These are phyloP conservation scores for Closterium sp. DNA, from an alignment of 139 green algal species.

Conservation along the genomic window DNA sequence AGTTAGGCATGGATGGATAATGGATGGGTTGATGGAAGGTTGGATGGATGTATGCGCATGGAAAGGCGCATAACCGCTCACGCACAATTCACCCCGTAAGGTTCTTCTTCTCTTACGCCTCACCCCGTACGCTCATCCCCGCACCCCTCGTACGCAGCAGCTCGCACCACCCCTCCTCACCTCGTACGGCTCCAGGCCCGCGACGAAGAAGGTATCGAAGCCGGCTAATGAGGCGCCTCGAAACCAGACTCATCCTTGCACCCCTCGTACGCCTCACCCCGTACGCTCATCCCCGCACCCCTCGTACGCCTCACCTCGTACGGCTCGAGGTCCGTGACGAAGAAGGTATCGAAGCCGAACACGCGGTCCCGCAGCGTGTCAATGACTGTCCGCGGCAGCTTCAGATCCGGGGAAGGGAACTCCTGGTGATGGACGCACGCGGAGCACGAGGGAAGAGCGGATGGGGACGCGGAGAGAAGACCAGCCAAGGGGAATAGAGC, in stretches of 20 bases:
- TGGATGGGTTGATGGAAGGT: not conserved
- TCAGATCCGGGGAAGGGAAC: constrained; percentile 18
- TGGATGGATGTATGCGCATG: too few relatives aligned
- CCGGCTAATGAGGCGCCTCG: too few relatives aligned
- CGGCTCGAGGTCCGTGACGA: constrained; percentile 65
- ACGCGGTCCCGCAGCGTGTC: constrained; percentile 69
- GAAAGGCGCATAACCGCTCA: not conserved
- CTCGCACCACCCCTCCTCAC: not conserved
- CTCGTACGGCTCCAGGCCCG: not conserved
- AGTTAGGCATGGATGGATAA: not conserved
- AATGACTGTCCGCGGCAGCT: constrained; percentile 69
- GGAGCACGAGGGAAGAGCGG: too few relatives aligned
- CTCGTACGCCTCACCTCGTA: constrained; percentile 11
- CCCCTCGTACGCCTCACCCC: not conserved
- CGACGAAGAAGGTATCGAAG: not conserved
- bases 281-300: not conserved
- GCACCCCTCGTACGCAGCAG: not conserved
- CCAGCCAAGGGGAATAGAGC: too few relatives aligned
- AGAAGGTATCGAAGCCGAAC: constrained; percentile 87
- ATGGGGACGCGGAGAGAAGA: too few relatives aligned
- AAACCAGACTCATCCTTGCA: too few relatives aligned
- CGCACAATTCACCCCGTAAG: not conserved
- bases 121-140: not conserved
- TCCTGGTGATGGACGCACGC: not conserved
- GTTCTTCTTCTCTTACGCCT: not conserved